Evolutionary conservation across 208 protist genomes (phyloP), one percentile per base, ranked within the genome.

Genomic region (Crithidia sp.): DNA sequence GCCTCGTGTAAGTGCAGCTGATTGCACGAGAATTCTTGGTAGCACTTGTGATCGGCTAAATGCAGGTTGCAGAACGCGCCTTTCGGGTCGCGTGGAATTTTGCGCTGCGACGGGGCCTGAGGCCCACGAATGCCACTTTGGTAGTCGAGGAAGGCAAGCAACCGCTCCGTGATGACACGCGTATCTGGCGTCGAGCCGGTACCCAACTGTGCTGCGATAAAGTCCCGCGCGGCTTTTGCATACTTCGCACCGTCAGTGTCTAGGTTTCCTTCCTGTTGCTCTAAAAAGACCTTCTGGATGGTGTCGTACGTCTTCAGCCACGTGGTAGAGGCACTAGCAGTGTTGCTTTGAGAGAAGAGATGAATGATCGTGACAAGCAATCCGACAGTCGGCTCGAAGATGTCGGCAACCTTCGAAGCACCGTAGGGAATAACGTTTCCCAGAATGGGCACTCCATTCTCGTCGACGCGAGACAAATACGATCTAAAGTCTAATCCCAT

Each of bases 61-160:
- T 96, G 91, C 37, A 96, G 83, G 56, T 96, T 96, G 72, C 91
- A 96, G 69, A 96, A 96, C 8, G 91, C 89, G 36, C 91, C 91
- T 65, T 96, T 96, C 0, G 91, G 91, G 10, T 96, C 91, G 13
- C 87, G 79, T 14, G 87, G 84, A 28, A 94, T 82, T 44, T 93
- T 96, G n/a, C 91, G 83, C 69, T 93, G 88, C 13, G 91, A 96
- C 13, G 91, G 91, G 0, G 85, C 81, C 57, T 96, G 91, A 13
- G 85, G 53, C 2, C 91, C 91, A 60, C 77, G 82, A 77, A 96
- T 93, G 44, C 87, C 81, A 70, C 91, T 92, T 54, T 96, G 91
- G 41, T 87, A 78, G 72, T 96, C 91, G 17, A 96, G 74, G 45
- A 94, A 79, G 28, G 70, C 54, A 7, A 96, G 73, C 28, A 96